Evolutionary conservation across 305 asterid species (phyloP), one percentile per base, ranked within the genome.

Genomic region (Rubia peregrina): DNA sequence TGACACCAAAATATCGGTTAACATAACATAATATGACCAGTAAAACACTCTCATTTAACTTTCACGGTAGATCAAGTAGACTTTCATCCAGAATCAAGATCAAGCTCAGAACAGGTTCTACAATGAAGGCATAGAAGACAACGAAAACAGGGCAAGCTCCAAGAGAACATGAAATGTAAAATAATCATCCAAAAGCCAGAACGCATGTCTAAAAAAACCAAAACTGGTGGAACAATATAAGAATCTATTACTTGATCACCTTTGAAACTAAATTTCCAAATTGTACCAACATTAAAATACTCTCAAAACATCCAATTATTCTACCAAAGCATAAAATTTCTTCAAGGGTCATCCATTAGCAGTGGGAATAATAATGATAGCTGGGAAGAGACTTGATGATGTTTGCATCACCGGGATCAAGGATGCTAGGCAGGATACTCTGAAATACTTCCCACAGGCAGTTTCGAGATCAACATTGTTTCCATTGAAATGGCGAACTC

Each of bases 381-480:
- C 83, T 79, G 0, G 95, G 88, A 66, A 88, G 73, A 62, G 79
- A 72, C 73, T 84, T 88, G 80, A 86, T 88, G 76, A 88, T 86
- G 72, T 88, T 91, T 0, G 91, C 86, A 81, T 88, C 95, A 73
- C 95, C 95, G 36, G 92, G 90, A 67, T 88, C 95, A 24, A 88
- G 42, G 69, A 88, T 85, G 80, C 95, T 86, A 88, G 91, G 83
- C 95, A 88, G 11, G 92, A 88, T 49, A 88, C 95, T 0, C 90
- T 82, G 76, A 71, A 85, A 65, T 84, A 88, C 80, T 77, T 86
- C 49, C 91, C 91, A 57, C 92, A 86, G 0, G 88, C 89, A 4
- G 92, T 89, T 65, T 92, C 95, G 9, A 89, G 87, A 79, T 89
- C 95, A 46, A 46, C 51, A 46, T 46, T 87, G 83, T 86, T 92